These are phyloP conservation scores for Paspalum vaginatum DNA, from an alignment of 176 grass and related monocot genomes.

Conservation along the genomic window DNA sequence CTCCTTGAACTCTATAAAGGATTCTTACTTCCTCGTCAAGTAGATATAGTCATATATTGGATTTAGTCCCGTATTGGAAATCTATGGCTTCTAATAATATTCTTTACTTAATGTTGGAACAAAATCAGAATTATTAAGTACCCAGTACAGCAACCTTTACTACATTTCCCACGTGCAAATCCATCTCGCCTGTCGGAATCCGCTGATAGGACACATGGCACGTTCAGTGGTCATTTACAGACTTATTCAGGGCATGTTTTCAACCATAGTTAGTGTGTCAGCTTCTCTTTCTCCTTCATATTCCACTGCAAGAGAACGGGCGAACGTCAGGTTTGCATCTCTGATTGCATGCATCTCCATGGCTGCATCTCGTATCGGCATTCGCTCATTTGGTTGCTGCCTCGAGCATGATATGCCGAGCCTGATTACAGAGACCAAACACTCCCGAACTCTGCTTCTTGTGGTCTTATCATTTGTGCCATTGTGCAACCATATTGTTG, in stretches of 20 bases:
- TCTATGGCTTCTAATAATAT: too few species aligned
- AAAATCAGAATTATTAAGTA: too few species aligned
- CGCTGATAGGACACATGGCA: too few species aligned
- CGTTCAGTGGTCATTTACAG: too few species aligned
- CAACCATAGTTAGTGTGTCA: background rate
- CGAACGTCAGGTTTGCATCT: conserved; percentile 14
- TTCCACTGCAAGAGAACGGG: background rate
- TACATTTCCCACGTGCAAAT: too few species aligned
- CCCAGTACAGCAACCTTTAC: too few species aligned
- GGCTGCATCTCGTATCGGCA: background rate
- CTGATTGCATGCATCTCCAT: conserved; percentile 6
- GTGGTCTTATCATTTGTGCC: background rate
- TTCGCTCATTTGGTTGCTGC: background rate
- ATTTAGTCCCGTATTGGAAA: too few species aligned
- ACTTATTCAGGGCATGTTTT: background rate
- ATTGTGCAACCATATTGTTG: background rate
- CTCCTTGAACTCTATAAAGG: too few species aligned
- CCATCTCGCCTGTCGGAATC: too few species aligned
- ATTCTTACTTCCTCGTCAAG: too few species aligned
- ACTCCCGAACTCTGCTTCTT: background rate
- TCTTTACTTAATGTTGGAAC: too few species aligned
- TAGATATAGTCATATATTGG: too few species aligned
- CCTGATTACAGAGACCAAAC: background rate
- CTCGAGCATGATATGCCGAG: conserved; percentile 12
- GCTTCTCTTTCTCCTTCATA: background rate